Percentiles rank a stretch among this genome's conserved stretches.
phyloP scores from a whole-genome alignment of 805 yeast genomes.

The Saccharomycopsis sp. region DNA sequence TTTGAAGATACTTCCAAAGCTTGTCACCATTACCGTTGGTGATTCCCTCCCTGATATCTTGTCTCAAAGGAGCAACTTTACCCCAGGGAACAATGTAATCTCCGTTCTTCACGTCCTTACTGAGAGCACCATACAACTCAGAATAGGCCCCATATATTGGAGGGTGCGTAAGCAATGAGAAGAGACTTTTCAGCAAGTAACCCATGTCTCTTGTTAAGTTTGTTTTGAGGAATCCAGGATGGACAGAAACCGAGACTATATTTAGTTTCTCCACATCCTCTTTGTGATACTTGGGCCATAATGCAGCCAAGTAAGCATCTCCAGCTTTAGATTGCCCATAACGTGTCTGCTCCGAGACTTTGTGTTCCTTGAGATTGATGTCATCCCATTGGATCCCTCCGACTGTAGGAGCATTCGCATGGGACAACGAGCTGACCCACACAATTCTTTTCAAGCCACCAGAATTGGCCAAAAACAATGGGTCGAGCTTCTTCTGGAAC shows the following conservation, averaged over 20 bases:
- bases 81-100: constrained; percentile 34
- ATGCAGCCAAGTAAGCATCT: constrained; percentile 30
- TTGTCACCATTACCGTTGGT: constrained; percentile 27
- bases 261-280: constrained; percentile 25
- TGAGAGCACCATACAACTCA: constrained; percentile 33
- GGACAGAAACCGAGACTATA: constrained; percentile 30
- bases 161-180: constrained; percentile 21
- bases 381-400: constrained; percentile 31
- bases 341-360: constrained; percentile 22
- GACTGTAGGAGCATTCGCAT: constrained; percentile 25
- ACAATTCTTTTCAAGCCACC: constrained; percentile 30
- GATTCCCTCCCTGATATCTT: constrained; percentile 25
- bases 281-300: constrained; percentile 30
- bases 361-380: constrained; percentile 24
- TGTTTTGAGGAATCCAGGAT: constrained; percentile 33
- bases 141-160: constrained; percentile 33
- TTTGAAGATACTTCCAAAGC: constrained; percentile 26
- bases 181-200: constrained; percentile 12
- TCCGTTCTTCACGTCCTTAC: constrained; percentile 31
- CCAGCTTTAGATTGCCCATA: constrained; percentile 38
- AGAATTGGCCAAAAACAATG: constrained; percentile 31
- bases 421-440: constrained; percentile 35
- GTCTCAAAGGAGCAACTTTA: constrained; percentile 27
- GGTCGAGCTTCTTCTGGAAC: constrained; percentile 33
- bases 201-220: constrained; percentile 28